phyloP scores from a whole-genome alignment of 257 asterid species.

The Plectranthus barbatus region DNA sequence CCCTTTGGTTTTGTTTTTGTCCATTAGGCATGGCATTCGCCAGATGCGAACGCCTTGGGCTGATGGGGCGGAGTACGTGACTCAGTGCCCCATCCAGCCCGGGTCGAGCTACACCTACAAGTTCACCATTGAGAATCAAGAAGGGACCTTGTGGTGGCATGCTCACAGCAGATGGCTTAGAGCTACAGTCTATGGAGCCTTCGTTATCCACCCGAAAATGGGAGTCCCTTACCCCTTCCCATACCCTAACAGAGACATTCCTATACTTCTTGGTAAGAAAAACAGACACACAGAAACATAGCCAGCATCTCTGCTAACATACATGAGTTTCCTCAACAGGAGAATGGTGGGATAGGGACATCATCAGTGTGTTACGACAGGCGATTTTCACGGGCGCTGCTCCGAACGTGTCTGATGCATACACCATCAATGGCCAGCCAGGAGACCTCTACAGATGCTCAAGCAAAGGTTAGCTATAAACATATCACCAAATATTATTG shows the following conservation, averaged over 20 bases:
- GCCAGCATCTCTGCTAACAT: not conserved
- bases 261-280: slow-evolving; percentile 44
- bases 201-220: slow-evolving; percentile 38
- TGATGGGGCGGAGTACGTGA: slow-evolving; percentile 61
- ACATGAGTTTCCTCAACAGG: slow-evolving; percentile 29
- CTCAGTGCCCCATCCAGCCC: slow-evolving; percentile 66
- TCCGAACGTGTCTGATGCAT: slow-evolving; percentile 69
- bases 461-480: slow-evolving; percentile 23
- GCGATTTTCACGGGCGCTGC: slow-evolving; percentile 65
- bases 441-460: slow-evolving; percentile 65
- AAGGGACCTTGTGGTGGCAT: slow-evolving; percentile 75
- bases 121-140: slow-evolving; percentile 50
- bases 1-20: not conserved
- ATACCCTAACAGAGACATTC: slow-evolving; percentile 31
- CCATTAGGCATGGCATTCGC: slow-evolving; percentile 50
- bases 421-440: slow-evolving; percentile 74
- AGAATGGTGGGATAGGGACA: slow-evolving; percentile 77
- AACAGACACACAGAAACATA: too few species aligned
- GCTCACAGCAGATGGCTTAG: slow-evolving; percentile 63
- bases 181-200: slow-evolving; percentile 57
- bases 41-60: slow-evolving; percentile 70
- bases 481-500: not conserved
- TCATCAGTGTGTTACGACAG: slow-evolving; percentile 42
- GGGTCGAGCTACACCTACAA: slow-evolving; percentile 49
- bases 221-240: slow-evolving; percentile 43